Conservation (phyloP, 2,329 filamentous ascomycete species). For the Chaetomium olivaceum region DNA sequence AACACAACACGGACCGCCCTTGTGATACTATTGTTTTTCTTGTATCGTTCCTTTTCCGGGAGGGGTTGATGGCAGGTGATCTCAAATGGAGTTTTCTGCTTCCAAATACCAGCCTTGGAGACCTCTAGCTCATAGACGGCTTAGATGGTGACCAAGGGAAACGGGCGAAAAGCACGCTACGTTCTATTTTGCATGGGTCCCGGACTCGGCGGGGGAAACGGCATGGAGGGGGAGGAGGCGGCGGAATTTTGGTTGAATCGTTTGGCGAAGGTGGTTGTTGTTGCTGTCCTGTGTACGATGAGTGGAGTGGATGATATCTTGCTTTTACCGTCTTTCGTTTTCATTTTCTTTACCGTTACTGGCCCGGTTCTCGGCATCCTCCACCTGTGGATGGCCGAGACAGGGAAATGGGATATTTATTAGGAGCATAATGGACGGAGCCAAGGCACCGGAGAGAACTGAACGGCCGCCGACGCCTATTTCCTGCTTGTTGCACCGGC, state of each 20-base stretch:
- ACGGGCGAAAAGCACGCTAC: conserved; percentile 28
- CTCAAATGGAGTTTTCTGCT: conserved; percentile 22
- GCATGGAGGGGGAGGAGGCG: conserved; percentile 26
- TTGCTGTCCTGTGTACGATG: conserved; percentile 32
- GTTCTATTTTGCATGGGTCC: conserved; percentile 32
- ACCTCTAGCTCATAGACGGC: conserved; percentile 31
- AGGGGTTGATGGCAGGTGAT: conserved; percentile 21
- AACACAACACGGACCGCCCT: conserved; percentile 20
- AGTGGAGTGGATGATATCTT: conserved; percentile 19
- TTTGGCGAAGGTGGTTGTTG: conserved; percentile 27
- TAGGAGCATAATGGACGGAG: conserved; percentile 32
- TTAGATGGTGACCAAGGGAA: conserved; percentile 28
- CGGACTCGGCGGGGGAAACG: conserved; percentile 30
- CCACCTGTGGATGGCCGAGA: conserved; percentile 21
- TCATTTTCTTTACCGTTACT: conserved; percentile 11
- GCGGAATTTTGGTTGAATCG: conserved; percentile 28
- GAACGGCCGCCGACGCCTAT: conserved; percentile 21
- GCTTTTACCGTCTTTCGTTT: conserved; percentile 18
- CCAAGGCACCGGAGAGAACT: conserved; percentile 26
- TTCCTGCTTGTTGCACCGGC: background rate
- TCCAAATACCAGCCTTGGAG: conserved; percentile 26
- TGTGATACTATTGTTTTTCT: conserved; percentile 32
- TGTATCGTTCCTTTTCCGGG: conserved; percentile 25
- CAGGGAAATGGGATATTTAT: conserved; percentile 23
- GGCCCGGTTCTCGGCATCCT: conserved; percentile 22